These are phyloP conservation scores for Whalleya microplaca DNA, from an alignment of 2,329 filamentous ascomycete species.

Conservation along the genomic window DNA sequence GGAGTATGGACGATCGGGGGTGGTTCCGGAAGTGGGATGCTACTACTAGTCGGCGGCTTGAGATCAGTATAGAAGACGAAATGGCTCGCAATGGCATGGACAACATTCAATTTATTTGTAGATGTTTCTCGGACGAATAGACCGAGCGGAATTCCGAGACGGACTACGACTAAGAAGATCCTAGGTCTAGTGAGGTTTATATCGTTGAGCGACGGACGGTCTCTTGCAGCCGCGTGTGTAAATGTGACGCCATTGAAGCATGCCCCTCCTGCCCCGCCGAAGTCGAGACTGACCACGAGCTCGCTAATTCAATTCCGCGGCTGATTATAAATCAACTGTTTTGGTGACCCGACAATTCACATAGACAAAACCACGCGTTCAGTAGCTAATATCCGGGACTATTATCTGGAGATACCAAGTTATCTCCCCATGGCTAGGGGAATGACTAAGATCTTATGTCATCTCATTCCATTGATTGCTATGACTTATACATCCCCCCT, in stretches of 20 bases:
- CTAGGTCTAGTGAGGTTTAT: too few species aligned
- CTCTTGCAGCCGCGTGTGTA: not conserved
- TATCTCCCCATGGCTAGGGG: not conserved
- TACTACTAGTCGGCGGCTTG: conserved; percentile 20
- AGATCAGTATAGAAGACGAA: conserved; percentile 21
- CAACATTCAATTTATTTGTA: not conserved
- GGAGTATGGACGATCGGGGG: conserved; percentile 5
- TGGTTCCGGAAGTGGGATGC: conserved; percentile 17
- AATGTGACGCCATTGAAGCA: conserved; percentile 21
- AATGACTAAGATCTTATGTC: conserved; percentile 14
- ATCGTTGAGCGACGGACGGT: not conserved
- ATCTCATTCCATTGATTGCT: conserved; percentile 15
- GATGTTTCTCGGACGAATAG: not conserved
- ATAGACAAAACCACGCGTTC: too few species aligned
- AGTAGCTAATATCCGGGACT: not conserved
- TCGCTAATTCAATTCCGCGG: not conserved
- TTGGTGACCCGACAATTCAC: not conserved
- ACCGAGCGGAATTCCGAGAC: too few species aligned
- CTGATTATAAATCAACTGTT: not conserved
- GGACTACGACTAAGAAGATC: too few species aligned
- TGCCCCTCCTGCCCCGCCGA: conserved; percentile 11
- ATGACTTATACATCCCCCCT: conserved; percentile 23
- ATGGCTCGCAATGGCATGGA: conserved; percentile 23
- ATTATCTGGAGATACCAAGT: too few species aligned
- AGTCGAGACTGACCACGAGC: not conserved